These are phyloP conservation scores for Dryadomyces quercivorus DNA, from an alignment of 2,329 filamentous ascomycete species.

Conservation along the genomic window DNA sequence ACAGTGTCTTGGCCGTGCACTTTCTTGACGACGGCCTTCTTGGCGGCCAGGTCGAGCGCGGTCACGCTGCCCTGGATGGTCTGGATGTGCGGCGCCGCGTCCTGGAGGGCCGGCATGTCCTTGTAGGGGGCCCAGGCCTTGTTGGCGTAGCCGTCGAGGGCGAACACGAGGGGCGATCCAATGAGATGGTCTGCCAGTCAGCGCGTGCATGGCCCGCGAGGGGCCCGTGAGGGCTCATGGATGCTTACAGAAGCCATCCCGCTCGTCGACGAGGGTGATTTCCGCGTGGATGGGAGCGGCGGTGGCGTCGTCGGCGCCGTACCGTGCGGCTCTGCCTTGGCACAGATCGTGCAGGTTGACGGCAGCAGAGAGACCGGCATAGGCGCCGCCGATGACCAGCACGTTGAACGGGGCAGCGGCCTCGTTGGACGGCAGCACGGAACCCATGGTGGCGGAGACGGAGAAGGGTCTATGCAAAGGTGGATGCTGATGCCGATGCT, in stretches of 20 bases:
- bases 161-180: slow-evolving; percentile 60
- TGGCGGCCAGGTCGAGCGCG: slow-evolving; percentile 44
- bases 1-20: slow-evolving; percentile 26
- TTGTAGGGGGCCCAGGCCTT: slow-evolving; percentile 60
- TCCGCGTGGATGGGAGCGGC: slow-evolving; percentile 38
- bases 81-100: slow-evolving; percentile 38
- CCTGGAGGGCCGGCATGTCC: slow-evolving; percentile 53
- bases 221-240: background rate
- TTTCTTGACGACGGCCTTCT: slow-evolving; percentile 45
- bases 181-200: slow-evolving; percentile 55
- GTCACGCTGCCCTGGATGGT: slow-evolving; percentile 55
- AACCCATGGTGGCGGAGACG: slow-evolving; percentile 4
- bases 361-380: slow-evolving; percentile 55
- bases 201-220: too few species aligned
- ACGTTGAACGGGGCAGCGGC: slow-evolving; percentile 33
- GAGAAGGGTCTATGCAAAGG: background rate
- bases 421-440: slow-evolving; percentile 4
- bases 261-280: slow-evolving; percentile 64
- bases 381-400: slow-evolving; percentile 59
- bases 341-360: slow-evolving; percentile 57
- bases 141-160: slow-evolving; percentile 47
- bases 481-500: too few species aligned
- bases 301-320: slow-evolving; percentile 9
- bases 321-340: slow-evolving; percentile 39
- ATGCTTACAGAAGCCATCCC: slow-evolving; percentile 68